A percentile compares a stretch with the other conserved stretches of the same genome.
phyloP scores from a whole-genome alignment of 1,284 basidiomycete genomes.

The Fistulina hepatica region DNA sequence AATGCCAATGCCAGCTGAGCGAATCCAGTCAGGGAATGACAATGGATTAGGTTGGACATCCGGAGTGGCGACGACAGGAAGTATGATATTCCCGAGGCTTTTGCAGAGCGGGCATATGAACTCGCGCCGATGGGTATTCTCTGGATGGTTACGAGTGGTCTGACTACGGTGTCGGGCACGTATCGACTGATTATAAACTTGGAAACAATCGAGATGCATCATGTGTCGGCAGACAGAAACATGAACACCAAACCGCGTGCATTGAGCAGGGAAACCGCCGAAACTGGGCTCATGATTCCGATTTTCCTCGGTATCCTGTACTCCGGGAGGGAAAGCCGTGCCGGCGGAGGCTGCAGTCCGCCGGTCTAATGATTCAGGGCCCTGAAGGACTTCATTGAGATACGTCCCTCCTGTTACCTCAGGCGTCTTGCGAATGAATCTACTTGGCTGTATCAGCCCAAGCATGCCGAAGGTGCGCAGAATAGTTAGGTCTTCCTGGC shows the following conservation, averaged over 20 bases:
- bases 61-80: slow-evolving; percentile 61
- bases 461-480: slow-evolving; percentile 77
- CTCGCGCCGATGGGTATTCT: slow-evolving; percentile 85
- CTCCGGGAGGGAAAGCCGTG: slow-evolving; percentile 47
- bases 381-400: slow-evolving; percentile 66
- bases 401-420: slow-evolving; percentile 59
- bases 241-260: slow-evolving; percentile 78
- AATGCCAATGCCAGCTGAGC: slow-evolving; percentile 69
- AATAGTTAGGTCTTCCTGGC: slow-evolving; percentile 84
- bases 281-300: slow-evolving; percentile 39
- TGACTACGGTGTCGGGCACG: slow-evolving; percentile 85
- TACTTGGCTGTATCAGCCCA: slow-evolving; percentile 85
- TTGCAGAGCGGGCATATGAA: slow-evolving; percentile 99
- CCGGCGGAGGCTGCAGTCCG: slow-evolving; percentile 16
- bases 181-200: slow-evolving; percentile 81
- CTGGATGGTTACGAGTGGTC: slow-evolving; percentile 89
- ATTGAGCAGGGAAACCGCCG: slow-evolving; percentile 63
- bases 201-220: slow-evolving; percentile 96
- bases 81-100: slow-evolving; percentile 87
- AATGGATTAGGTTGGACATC: slow-evolving; percentile 33
- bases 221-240: slow-evolving; percentile 91
- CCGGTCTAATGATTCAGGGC: slow-evolving; percentile 61
- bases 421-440: slow-evolving; percentile 71
- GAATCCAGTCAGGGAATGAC: slow-evolving; percentile 73
- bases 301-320: no score